Percentiles rank a stretch among this genome's conserved stretches.
These are phyloP conservation scores for Pseudogymnoascus sp. DNA, from an alignment of 2,329 filamentous ascomycete species.

Conservation along the genomic window DNA sequence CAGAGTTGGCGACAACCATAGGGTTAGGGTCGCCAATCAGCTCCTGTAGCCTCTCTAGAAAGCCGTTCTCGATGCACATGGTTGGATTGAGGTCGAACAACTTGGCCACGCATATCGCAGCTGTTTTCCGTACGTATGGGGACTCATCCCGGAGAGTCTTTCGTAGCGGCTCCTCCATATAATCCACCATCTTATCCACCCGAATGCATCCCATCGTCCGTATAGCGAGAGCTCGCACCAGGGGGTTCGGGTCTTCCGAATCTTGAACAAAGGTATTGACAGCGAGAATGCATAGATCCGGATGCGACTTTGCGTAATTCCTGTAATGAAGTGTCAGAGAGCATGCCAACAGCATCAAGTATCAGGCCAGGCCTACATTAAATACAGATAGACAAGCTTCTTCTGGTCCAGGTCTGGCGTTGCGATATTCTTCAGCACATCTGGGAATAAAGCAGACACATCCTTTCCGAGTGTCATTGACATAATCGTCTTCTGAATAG, in stretches of 20 bases:
- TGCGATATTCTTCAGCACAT: slow-evolving; percentile 98
- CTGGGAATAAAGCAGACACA: slow-evolving; percentile 92
- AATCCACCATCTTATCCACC: slow-evolving; percentile 99
- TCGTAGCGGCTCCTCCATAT: slow-evolving; percentile 95
- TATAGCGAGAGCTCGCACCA: slow-evolving; percentile 90
- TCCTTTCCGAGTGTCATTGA: slow-evolving; percentile 99
- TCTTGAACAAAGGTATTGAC: slow-evolving; percentile 99
- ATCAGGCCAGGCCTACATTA: slow-evolving; percentile 58
- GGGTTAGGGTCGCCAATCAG: slow-evolving; percentile 96
- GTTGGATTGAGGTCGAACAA: slow-evolving; percentile 88
- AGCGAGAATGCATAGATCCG: slow-evolving; percentile 94
- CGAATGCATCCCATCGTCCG: slow-evolving; percentile 97
- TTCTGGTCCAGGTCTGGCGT: slow-evolving; percentile 94
- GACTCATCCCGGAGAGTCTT: slow-evolving; percentile 97
- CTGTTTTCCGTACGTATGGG: slow-evolving; percentile 96
- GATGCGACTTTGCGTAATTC: slow-evolving; percentile 99
- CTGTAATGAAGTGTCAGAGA: slow-evolving; percentile 36
- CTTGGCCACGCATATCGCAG: slow-evolving; percentile 95
- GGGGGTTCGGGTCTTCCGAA: slow-evolving; percentile 93
- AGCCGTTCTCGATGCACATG: slow-evolving; percentile 95
- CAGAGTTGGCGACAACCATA: slow-evolving; percentile 97
- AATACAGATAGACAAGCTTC: slow-evolving; percentile 96
- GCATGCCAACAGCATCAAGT: background rate
- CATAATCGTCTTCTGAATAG: slow-evolving; percentile 99
- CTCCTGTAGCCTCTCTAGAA: slow-evolving; percentile 87